phyloP scores from a whole-genome alignment of 163 green algal species.

The Scenedesmus sp. region DNA sequence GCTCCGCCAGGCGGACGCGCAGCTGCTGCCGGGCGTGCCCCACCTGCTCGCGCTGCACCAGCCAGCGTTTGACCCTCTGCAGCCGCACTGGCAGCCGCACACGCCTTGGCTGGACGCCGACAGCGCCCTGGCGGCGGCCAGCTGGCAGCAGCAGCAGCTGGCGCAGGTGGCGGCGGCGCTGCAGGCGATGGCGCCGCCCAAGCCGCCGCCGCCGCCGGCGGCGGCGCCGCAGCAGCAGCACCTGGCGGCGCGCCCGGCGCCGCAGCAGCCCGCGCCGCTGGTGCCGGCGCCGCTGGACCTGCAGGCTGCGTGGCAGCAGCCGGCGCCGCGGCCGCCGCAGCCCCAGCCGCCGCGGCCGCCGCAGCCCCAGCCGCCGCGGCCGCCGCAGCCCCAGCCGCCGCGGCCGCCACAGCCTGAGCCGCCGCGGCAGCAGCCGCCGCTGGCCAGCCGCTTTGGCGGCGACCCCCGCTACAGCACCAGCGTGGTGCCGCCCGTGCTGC shows the following conservation, averaged over 20 bases:
- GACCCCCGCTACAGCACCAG: too few species aligned
- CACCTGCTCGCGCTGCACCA: neutral
- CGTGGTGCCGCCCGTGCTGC: too few species aligned
- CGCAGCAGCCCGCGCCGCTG: too few species aligned
- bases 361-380: neutral
- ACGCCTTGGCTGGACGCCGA: neutral
- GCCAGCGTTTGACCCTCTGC: neutral
- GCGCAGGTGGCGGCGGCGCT: too few species aligned
- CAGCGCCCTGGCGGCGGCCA: too few species aligned
- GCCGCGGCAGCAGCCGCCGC: neutral
- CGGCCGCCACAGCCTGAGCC: neutral
- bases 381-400: neutral
- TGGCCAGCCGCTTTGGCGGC: too few species aligned
- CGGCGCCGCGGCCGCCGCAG: neutral
- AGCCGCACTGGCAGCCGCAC: constrained; percentile 10
- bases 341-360: neutral
- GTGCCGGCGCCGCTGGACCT: too few species aligned
- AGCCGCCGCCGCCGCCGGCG: too few species aligned
- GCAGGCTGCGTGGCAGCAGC: neutral
- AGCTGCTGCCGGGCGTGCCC: constrained; percentile 3
- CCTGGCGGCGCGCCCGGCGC: too few species aligned
- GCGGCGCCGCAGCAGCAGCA: neutral
- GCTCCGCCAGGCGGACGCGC: too few species aligned
- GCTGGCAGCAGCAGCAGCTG: constrained; percentile 16
- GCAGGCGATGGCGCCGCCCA: too few species aligned